Percentiles rank a stretch among this genome's conserved stretches.
Evolutionary conservation across 2,329 filamentous ascomycete genomes (phyloP).

Genomic region (Penicillium vulpinum): DNA sequence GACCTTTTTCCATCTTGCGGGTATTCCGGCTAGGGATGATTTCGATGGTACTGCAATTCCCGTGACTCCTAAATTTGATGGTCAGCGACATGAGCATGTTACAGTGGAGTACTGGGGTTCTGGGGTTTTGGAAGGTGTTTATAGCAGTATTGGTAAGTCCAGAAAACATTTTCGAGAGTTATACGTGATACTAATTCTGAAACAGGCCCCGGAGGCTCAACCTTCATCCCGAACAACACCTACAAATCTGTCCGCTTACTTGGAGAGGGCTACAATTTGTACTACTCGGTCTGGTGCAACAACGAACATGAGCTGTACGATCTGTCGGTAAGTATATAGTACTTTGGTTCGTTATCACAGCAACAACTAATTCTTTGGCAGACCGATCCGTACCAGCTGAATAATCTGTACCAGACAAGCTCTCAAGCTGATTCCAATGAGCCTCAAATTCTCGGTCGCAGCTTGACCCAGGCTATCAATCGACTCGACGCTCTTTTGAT

Average conservation of each 20-base stretch:
- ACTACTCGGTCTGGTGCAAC: slow-evolving; percentile 45
- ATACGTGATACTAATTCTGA: background rate
- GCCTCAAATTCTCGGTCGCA: slow-evolving; percentile 21
- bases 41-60: slow-evolving; percentile 61
- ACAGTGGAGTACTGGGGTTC: slow-evolving; percentile 60
- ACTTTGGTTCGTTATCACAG: too few relatives aligned
- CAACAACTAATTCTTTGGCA: slow-evolving; percentile 10
- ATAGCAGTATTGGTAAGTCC: slow-evolving; percentile 27
- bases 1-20: slow-evolving; percentile 54
- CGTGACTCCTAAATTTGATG: slow-evolving; percentile 29
- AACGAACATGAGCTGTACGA: slow-evolving; percentile 46
- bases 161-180: background rate
- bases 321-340: slow-evolving; percentile 26
- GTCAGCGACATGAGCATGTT: slow-evolving; percentile 54
- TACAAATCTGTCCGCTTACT: slow-evolving; percentile 44
- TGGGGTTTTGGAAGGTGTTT: slow-evolving; percentile 34
- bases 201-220: slow-evolving; percentile 21
- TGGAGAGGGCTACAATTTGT: slow-evolving; percentile 38
- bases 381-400: slow-evolving; percentile 39
- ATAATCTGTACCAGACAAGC: slow-evolving; percentile 32
- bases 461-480: slow-evolving; percentile 20
- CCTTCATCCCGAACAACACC: slow-evolving; percentile 35
- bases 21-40: slow-evolving; percentile 45
- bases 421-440: background rate
- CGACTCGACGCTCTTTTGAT: slow-evolving; percentile 41